These are phyloP conservation scores for Blastocystis sp. DNA, from an alignment of 352 stramenopile genomes.

Conservation along the genomic window DNA sequence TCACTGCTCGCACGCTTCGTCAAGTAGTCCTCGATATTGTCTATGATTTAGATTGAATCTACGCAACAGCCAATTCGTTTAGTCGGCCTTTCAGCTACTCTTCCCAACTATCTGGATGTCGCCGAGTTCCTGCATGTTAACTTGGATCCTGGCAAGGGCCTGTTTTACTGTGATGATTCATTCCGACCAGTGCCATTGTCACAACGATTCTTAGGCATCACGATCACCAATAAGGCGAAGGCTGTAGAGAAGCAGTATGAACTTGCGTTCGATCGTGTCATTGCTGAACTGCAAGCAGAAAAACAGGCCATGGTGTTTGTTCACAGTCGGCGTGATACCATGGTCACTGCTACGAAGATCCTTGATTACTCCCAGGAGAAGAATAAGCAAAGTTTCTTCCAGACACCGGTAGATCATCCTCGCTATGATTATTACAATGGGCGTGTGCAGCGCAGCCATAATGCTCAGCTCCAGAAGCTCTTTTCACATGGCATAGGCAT, in stretches of 20 bases:
- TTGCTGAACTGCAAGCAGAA: conserved; percentile 71
- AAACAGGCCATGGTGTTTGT: conserved; percentile 99
- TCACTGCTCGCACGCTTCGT: conserved; percentile 92
- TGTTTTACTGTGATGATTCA: conserved; percentile 96
- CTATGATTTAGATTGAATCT: conserved; percentile 82
- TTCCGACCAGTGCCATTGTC: conserved; percentile 94
- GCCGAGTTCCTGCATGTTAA: conserved; percentile 91
- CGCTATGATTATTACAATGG: conserved; percentile 30
- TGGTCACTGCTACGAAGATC: conserved; percentile 84
- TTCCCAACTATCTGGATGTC: conserved; percentile 98
- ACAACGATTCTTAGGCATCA: conserved; percentile 95
- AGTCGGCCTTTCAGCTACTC: conserved; percentile 91
- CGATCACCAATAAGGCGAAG: conserved; percentile 63
- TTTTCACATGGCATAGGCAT: conserved; percentile 88
- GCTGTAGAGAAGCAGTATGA: conserved; percentile 56
- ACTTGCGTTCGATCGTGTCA: conserved; percentile 71
- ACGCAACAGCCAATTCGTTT: conserved; percentile 93
- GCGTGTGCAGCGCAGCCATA: conserved; percentile 83
- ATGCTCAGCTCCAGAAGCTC: conserved; percentile 87
- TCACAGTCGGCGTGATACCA: conserved; percentile 94
- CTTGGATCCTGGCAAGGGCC: conserved; percentile 70
- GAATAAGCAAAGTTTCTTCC: conserved; percentile 64
- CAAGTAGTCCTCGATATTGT: neutral
- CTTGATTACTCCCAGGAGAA: conserved; percentile 75
- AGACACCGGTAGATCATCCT: neutral